Percentiles rank a stretch among this genome's conserved stretches.
Conservation (phyloP, 768 basidiomycete species). For the Amanita molliuscula region DNA sequence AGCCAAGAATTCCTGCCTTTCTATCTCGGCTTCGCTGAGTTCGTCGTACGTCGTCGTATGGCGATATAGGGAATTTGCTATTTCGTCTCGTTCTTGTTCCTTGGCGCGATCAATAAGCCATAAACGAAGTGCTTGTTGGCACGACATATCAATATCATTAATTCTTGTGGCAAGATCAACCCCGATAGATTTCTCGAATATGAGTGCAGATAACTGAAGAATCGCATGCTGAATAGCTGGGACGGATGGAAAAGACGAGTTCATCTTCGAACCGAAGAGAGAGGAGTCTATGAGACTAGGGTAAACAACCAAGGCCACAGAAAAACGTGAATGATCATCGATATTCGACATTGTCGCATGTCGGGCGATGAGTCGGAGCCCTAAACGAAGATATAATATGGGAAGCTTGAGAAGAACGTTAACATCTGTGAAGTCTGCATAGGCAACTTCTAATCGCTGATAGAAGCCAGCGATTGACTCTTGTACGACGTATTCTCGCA, state of each 20-base stretch:
- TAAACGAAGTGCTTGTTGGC: constrained; percentile 64
- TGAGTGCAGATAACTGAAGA: constrained; percentile 36
- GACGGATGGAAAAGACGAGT: constrained; percentile 13
- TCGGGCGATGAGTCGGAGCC: constrained; percentile 42
- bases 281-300: constrained; percentile 34
- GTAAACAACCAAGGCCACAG: constrained; percentile 19
- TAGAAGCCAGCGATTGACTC: constrained; percentile 70
- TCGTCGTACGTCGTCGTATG: constrained; percentile 42
- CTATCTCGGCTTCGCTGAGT: constrained; percentile 60
- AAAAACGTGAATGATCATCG: constrained; percentile 12
- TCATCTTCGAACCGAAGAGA: constrained; percentile 3
- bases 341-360: constrained; percentile 12
- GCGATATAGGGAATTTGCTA: constrained; percentile 71
- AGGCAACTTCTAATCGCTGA: constrained; percentile 58
- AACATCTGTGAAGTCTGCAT: constrained; percentile 66
- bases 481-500: constrained; percentile 66
- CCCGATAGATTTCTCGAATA: constrained; percentile 34
- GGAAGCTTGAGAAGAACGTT: constrained; percentile 55
- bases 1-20: constrained; percentile 73
- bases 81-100: constrained; percentile 51
- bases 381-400: constrained; percentile 57
- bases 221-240: constrained; percentile 33
- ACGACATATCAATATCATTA: constrained; percentile 34
- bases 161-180: constrained; percentile 21
- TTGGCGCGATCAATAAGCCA: constrained; percentile 78